Conservation (phyloP, 441 rosid genomes). For the Viola pubescens region DNA sequence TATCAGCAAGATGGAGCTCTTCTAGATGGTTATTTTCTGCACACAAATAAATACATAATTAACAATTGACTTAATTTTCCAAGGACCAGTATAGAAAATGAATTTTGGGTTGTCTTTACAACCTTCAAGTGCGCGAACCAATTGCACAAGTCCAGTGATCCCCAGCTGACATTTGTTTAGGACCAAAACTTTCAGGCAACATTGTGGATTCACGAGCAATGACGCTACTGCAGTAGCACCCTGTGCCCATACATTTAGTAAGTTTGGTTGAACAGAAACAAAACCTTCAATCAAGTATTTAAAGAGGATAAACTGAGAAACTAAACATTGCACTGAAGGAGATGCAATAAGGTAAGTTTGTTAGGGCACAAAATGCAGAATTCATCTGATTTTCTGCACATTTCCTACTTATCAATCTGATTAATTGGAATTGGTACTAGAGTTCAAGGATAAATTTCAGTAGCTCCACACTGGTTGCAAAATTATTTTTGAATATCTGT, state of each 20-base stretch:
- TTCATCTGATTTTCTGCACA: too few species aligned
- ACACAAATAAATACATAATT: conserved; percentile 4
- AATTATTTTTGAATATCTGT: too few species aligned
- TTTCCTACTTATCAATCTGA: too few species aligned
- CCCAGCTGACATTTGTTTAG: conserved; percentile 74
- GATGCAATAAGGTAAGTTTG: not conserved
- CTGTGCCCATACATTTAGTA: conserved; percentile 37
- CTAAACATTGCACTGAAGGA: not conserved
- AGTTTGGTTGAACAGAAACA: conserved; percentile 7
- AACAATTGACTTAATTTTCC: not conserved
- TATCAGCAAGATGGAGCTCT: conserved; percentile 72
- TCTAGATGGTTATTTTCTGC: conserved; percentile 63
- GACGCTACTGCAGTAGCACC: conserved; percentile 48
- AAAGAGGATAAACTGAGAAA: not conserved
- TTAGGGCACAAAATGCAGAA: not conserved
- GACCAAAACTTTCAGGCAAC: conserved; percentile 50
- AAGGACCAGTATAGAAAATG: not conserved
- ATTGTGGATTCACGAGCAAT: conserved; percentile 51
- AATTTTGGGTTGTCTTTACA: conserved; percentile 10
- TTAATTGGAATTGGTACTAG: too few species aligned
- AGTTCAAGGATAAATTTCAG: too few species aligned
- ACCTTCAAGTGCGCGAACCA: conserved; percentile 78
- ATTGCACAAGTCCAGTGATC: conserved; percentile 51
- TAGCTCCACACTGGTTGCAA: too few species aligned
- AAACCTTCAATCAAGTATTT: conserved; percentile 1